phyloP scores from a whole-genome alignment of 148 eudicot genomes.

The Euryodendron excelsum region DNA sequence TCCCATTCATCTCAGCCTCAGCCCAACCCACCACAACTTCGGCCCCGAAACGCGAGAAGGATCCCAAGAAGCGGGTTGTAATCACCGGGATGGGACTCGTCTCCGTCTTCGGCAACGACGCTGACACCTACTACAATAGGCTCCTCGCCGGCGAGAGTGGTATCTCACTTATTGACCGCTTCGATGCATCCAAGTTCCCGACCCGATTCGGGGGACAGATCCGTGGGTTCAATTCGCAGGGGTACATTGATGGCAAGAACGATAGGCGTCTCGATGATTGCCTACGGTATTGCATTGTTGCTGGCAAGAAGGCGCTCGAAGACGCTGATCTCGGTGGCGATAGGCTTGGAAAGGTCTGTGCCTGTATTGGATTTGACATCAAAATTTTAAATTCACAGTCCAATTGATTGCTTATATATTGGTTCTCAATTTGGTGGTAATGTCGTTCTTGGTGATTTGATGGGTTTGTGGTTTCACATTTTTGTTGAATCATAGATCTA shows the following conservation, averaged over 20 bases:
- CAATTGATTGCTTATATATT: neutral
- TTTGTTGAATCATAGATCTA: slow-evolving; percentile 3
- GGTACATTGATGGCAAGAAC: slow-evolving; percentile 68
- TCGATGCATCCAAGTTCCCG: slow-evolving; percentile 85
- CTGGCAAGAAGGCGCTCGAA: slow-evolving; percentile 70
- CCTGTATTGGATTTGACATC: neutral
- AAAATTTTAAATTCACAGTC: neutral
- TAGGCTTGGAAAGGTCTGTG: slow-evolving; percentile 43
- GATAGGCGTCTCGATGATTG: slow-evolving; percentile 64
- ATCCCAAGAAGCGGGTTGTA: slow-evolving; percentile 90
- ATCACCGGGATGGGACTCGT: slow-evolving; percentile 93
- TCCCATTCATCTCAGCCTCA: slow-evolving; percentile 33
- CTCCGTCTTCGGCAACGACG: slow-evolving; percentile 88
- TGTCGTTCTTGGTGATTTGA: neutral
- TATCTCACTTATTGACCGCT: slow-evolving; percentile 63
- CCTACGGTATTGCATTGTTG: slow-evolving; percentile 63
- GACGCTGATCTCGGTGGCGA: slow-evolving; percentile 58
- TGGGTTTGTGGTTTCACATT: slow-evolving; percentile 15
- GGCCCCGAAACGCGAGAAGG: slow-evolving; percentile 73
- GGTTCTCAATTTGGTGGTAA: neutral
- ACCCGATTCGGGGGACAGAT: slow-evolving; percentile 79
- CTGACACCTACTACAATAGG: slow-evolving; percentile 65
- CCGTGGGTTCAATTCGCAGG: slow-evolving; percentile 48
- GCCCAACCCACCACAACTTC: slow-evolving; percentile 26
- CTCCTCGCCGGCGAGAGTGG: slow-evolving; percentile 85